Evolutionary conservation across 495 filamentous ascomycete genomes (phyloP).

Genomic region (Neurospora intermedia): DNA sequence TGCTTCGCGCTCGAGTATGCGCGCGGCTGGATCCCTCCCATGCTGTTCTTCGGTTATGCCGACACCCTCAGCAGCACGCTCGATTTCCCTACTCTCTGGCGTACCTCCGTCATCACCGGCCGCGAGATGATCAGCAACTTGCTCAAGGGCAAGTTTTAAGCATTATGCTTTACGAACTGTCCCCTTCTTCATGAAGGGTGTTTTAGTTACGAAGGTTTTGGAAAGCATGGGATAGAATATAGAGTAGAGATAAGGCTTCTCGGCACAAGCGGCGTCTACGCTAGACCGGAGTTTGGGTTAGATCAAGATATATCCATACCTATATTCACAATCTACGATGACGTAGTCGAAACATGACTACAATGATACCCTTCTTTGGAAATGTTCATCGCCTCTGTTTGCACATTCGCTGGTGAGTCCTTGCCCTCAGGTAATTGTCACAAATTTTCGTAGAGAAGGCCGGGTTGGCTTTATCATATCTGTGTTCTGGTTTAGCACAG

Average conservation of each 20-base stretch:
- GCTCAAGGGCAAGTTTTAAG: slow-evolving; percentile 58
- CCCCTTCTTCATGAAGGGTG: too few relatives aligned
- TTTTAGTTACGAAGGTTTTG: not conserved
- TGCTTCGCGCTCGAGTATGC: slow-evolving; percentile 88
- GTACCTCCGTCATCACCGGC: slow-evolving; percentile 57
- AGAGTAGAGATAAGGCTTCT: not conserved
- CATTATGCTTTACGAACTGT: not conserved
- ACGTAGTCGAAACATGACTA: not conserved
- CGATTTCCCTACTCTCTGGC: slow-evolving; percentile 70
- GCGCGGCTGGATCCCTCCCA: slow-evolving; percentile 80
- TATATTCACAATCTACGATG: not conserved
- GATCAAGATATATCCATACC: not conserved
- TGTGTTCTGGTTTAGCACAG: too few relatives aligned
- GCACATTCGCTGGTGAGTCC: not conserved
- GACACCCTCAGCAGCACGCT: slow-evolving; percentile 67
- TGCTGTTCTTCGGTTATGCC: slow-evolving; percentile 79
- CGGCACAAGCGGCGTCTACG: not conserved
- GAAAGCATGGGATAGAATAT: not conserved
- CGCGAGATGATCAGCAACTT: slow-evolving; percentile 65
- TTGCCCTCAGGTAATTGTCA: not conserved
- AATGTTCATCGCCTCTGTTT: too few relatives aligned
- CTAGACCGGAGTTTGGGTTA: not conserved
- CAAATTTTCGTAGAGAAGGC: too few relatives aligned
- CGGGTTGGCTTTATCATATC: too few relatives aligned
- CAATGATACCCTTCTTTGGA: not conserved